Evolutionary conservation across 2,329 filamentous ascomycete species (phyloP).

Genomic region (Penicillium occitanis): DNA sequence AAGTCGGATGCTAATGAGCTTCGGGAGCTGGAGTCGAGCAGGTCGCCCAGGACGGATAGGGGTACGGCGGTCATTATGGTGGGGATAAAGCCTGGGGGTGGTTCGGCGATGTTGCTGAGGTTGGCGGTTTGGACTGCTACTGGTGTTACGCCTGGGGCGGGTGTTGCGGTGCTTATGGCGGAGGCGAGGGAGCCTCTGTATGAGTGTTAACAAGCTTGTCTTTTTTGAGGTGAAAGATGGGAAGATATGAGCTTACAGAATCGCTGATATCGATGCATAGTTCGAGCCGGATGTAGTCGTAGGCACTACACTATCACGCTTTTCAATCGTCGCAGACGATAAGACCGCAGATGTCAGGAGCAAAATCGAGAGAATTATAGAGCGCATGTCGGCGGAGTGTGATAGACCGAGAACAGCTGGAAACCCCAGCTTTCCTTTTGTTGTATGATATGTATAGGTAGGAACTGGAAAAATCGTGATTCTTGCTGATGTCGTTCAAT

Average conservation of each 20-base stretch:
- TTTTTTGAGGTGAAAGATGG: not conserved
- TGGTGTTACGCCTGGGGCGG: conserved; percentile 9
- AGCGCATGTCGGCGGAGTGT: conserved; percentile 1
- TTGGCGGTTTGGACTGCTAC: conserved; percentile 29
- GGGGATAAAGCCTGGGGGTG: conserved; percentile 32
- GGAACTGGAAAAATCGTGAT: not conserved
- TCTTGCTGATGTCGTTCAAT: not conserved
- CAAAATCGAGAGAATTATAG: not conserved
- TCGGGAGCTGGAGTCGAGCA: conserved; percentile 32
- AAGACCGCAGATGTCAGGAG: conserved; percentile 8
- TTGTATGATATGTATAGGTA: not conserved
- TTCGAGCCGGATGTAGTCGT: conserved; percentile 11
- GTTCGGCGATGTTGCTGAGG: conserved; percentile 34
- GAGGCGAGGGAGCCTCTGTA: conserved; percentile 16
- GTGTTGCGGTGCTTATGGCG: conserved; percentile 14
- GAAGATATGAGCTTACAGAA: conserved; percentile 13
- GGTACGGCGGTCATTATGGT: conserved; percentile 36
- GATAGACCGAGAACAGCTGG: not conserved
- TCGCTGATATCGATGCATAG: conserved; percentile 15
- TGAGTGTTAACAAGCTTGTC: not conserved
- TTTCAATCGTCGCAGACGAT: conserved; percentile 9
- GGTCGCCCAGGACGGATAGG: conserved; percentile 31
- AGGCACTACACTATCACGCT: conserved; percentile 1
- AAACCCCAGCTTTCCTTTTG: not conserved
- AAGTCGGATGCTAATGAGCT: conserved; percentile 34